Evolutionary conservation across 2,329 filamentous ascomycete genomes (phyloP), one percentile per base, ranked within the genome.

Genomic region (Monosporascus sp.): DNA sequence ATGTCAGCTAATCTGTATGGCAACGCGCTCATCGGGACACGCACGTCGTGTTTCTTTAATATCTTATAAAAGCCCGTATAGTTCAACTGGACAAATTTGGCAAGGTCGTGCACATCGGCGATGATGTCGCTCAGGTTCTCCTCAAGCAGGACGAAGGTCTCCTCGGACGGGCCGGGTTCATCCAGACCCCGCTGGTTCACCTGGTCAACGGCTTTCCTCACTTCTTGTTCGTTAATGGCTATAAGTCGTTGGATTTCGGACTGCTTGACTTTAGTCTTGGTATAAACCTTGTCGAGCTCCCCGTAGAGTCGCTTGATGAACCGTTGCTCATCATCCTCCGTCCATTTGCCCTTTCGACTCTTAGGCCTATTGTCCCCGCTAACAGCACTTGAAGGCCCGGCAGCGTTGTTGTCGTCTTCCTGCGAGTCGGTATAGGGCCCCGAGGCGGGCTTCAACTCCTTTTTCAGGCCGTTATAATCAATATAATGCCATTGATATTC

Each of bases 21-120:
- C 19, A n/a, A 11, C 27, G 20, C 51, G 40, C n/a, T 17, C 34
- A 44, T 14, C 49, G 51, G 45, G 37, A 22, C 49, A 76, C 88
- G 63, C 73, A 93, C 90, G 75, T 97, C 94, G 72, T 99, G 94
- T 80, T 99, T 99, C 81, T 99, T 99, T 73, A 99, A 96, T 59
- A 99, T 99, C 80, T 99, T 99, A 78, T 97, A 95, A 71, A 99
- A 99, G 5, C 94, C 94, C 0, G 93, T 97, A 69, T 99, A 99
- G 75, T 99, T 99, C 68, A 99, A 77, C 76, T 97, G 93, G 7
- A 96, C 95, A 70, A 96, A 99, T 75, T 97, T 97, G 71, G 94
- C 92, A 56, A 99, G 81, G 66, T 99, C 94, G 73, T 99, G 93
- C 22, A 99, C 94, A 67, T 99, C 93, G 63, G 94, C 94, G 69